Percentiles rank a stretch among this genome's conserved stretches.
phyloP scores from a whole-genome alignment of 148 eudicot species.

The Camellia granthamiana region DNA sequence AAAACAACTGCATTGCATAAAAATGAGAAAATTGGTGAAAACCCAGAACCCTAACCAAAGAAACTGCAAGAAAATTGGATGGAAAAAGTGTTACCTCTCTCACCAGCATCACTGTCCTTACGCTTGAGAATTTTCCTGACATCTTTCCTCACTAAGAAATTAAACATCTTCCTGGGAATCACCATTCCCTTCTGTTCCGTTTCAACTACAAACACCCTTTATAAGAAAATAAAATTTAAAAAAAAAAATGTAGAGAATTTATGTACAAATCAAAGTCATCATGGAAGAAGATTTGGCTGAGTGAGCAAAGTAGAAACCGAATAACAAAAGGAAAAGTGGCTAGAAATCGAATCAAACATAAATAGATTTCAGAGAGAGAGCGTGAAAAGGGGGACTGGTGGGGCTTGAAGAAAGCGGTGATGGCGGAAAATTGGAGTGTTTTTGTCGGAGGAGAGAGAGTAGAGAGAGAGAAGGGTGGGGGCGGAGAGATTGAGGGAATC shows the following conservation, averaged over 20 bases:
- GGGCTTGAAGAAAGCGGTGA: conserved; percentile 14
- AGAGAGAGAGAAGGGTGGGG: neutral
- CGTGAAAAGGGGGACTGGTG: neutral
- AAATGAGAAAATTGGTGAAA: neutral
- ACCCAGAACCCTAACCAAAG: neutral
- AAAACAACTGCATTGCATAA: neutral
- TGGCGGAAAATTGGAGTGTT: conserved; percentile 1
- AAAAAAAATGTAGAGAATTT: neutral
- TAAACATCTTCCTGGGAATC: conserved; percentile 50
- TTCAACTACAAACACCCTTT: neutral
- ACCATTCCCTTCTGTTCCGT: conserved; percentile 25
- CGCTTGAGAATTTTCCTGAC: conserved; percentile 87
- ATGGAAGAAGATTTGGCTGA: neutral
- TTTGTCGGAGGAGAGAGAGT: neutral
- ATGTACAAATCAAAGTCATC: neutral
- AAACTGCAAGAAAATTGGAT: neutral
- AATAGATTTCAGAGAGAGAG: neutral
- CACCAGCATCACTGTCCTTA: conserved; percentile 94
- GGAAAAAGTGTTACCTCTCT: conserved; percentile 42
- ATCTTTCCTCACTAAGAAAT: conserved; percentile 62
- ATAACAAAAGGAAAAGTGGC: neutral
- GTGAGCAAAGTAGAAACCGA: neutral
- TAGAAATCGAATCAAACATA: neutral
- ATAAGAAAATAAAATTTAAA: neutral
- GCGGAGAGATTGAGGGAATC: neutral